Base-by-base conservation (phyloP, 441 rosid species). In the Eutrema salsugineum region DNA sequence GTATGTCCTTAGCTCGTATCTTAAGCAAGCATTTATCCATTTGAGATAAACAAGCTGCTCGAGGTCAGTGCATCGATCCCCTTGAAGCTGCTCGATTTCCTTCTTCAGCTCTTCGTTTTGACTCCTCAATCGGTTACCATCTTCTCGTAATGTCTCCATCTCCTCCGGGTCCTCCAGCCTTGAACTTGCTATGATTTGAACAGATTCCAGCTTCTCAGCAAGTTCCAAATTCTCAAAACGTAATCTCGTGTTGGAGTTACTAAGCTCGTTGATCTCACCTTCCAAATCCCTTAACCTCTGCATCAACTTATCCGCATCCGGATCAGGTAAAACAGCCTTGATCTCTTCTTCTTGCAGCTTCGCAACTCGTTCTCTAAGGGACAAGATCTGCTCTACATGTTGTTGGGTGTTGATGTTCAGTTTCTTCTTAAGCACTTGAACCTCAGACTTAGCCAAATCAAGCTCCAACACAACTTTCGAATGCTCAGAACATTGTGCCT, bases 11-110 rank as follows among this genome's bases (percentile, higher is more conserved):
- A 94, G 77, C 83, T 94, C 97, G 15, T 85, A 83, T 32, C 99
- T 77, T 64, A 94, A 79, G 71, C 99, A 94, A 56, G 99, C 97
- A 17, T 94, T 94, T 49, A 94, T 63, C 99, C 99, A 94, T 48
- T 87, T 84, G 7, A 94, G 90, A 71, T 94, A 94, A 53, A 91
- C 97, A 8, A 90, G 73, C 76, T 91, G 84, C 70, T 91, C 97
- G 1, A 80, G 80, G 70, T 91, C 94, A 59, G 79, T 58, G 40
- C 88, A 88, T 71, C 95, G 75, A 61, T 85, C 93, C 0, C 81
- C 90, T 75, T 79, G 88, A 36, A 90, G 94, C 73, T 74, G 84
- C 77, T 89, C 97, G 10, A 85, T 51, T 81, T 90, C 81, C 64
- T 85, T 84, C 10, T 66, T 63, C 75, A 94, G 56, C 20, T 77